A percentile compares a stretch with the other conserved stretches of the same genome.
Evolutionary conservation across 1,139 yeast species (phyloP).

Genomic region (Kodamaea plutei): DNA sequence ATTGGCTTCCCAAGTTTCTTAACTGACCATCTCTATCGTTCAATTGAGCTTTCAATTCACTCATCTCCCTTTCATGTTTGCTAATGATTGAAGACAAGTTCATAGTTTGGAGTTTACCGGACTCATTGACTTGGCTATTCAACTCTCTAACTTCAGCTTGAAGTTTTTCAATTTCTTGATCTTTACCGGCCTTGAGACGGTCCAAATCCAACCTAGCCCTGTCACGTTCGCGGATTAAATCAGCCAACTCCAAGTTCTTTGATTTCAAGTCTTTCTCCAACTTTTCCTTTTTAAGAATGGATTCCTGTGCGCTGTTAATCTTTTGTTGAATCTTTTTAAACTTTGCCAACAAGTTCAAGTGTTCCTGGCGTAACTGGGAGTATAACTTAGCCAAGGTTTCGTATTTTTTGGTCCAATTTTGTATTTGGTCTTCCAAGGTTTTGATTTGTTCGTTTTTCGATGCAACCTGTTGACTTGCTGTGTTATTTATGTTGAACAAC

Average conservation of each 20-base stretch:
- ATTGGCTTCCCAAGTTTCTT: conserved; percentile 11
- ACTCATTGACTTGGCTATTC: conserved; percentile 55
- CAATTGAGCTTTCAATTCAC: conserved; percentile 37
- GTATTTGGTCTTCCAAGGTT: conserved; percentile 70
- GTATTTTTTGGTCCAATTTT: conserved; percentile 80
- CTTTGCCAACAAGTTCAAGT: conserved; percentile 71
- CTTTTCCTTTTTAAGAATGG: conserved; percentile 78
- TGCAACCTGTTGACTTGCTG: conserved; percentile 70
- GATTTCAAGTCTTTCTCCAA: conserved; percentile 80
- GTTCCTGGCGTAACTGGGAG: conserved; percentile 90
- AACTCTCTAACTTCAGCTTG: conserved; percentile 65
- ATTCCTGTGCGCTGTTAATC: conserved; percentile 91
- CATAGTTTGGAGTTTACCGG: conserved; percentile 64
- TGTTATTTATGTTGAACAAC: conserved; percentile 54
- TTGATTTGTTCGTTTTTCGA: conserved; percentile 73
- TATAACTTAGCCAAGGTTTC: conserved; percentile 87
- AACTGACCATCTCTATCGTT: conserved; percentile 14
- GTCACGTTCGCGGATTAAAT: conserved; percentile 84
- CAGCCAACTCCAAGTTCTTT: conserved; percentile 85
- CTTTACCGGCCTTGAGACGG: conserved; percentile 61
- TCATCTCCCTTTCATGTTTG: conserved; percentile 58
- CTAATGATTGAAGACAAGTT: conserved; percentile 59
- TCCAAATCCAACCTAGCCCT: conserved; percentile 83
- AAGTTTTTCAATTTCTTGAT: conserved; percentile 62
- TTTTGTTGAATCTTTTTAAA: conserved; percentile 84